phyloP scores from a whole-genome alignment of 2,329 filamentous ascomycete genomes.

The Chaetomium globosum region DNA sequence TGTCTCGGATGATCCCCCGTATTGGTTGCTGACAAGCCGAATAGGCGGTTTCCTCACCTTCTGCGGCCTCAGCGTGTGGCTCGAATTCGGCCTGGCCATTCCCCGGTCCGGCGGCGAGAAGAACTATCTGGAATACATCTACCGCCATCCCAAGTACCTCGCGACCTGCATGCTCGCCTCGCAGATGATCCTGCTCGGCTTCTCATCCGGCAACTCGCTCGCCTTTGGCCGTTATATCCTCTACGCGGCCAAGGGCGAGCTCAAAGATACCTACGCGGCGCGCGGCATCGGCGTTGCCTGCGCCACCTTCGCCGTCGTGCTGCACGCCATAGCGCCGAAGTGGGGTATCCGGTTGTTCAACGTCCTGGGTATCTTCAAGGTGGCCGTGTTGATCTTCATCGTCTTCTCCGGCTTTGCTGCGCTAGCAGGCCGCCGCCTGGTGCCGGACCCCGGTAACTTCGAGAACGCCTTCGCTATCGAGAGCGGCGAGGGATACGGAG shows the following conservation, averaged over 20 bases:
- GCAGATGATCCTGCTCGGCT: conserved; percentile 64
- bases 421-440: conserved; percentile 48
- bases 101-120: conserved; percentile 66
- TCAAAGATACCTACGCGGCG: conserved; percentile 57
- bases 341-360: conserved; percentile 63
- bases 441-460: conserved; percentile 60
- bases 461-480: conserved; percentile 55
- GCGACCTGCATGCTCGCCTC: conserved; percentile 61
- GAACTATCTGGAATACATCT: conserved; percentile 66
- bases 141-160: conserved; percentile 59
- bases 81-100: conserved; percentile 66
- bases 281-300: conserved; percentile 58
- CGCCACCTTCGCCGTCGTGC: conserved; percentile 55
- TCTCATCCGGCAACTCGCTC: conserved; percentile 61
- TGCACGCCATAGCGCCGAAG: conserved; percentile 58
- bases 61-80: conserved; percentile 61
- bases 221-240: conserved; percentile 61
- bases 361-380: conserved; percentile 62
- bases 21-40: neutral
- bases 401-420: conserved; percentile 64
- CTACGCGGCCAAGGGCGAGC: conserved; percentile 44
- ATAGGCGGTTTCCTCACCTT: conserved; percentile 54
- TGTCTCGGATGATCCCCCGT: conserved; percentile 22
- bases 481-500: conserved; percentile 36
- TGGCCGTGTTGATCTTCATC: conserved; percentile 61